Evolutionary conservation across 2,329 filamentous ascomycete genomes (phyloP), one percentile per base, ranked within the genome.

Genomic region (Epichloe typhina): DNA sequence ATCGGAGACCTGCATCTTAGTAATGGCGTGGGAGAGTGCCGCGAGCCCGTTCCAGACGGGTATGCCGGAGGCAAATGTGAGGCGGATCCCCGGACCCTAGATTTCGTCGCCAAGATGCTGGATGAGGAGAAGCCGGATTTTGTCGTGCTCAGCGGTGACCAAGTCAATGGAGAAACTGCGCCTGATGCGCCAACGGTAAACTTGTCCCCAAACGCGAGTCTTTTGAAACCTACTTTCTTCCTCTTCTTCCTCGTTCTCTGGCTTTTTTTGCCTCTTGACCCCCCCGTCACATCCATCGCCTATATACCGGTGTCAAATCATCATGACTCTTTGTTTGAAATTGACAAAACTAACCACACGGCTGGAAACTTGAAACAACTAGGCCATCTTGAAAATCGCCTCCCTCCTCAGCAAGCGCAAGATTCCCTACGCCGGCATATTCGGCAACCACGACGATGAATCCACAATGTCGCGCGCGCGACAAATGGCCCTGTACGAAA

Each of bases 381-480:
- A 85, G 81, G 87, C 91, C 38, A 86, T 98, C 53, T 95, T 94
- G 74, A 98, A 98, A 69, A 88, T 90, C 60, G 86, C 88, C 5
- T 82, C 87, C 46, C 75, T 94, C 12, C 80, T 98, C 47, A 85
- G 88, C 55, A 82, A 88, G 64, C 86, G 86, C 64, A 88, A 88
- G 60, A 88, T 97, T 38, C 93, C 93, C 0, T 97, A 94, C 61
- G 87, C 89, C 15, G 83, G 84, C 54, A 97, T 98, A 53, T 96
- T 97, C 62, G 93, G 93, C 51, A 98, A 98, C 65, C 93, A 98
- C 66, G 93, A 98, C 62, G 91, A 97, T 61, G 91, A 97, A 72
- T 83, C 84, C 36, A 81, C 86, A 44, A 76, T 96, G 56, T 80
- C 83, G 15, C 84, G 93, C 51, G 72, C 77, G 4, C 79, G 80